A percentile compares a stretch with the other conserved stretches of the same genome.
Evolutionary conservation across 148 eudicot genomes (phyloP).

Genomic region (Mesembryanthemum crystallinum): DNA sequence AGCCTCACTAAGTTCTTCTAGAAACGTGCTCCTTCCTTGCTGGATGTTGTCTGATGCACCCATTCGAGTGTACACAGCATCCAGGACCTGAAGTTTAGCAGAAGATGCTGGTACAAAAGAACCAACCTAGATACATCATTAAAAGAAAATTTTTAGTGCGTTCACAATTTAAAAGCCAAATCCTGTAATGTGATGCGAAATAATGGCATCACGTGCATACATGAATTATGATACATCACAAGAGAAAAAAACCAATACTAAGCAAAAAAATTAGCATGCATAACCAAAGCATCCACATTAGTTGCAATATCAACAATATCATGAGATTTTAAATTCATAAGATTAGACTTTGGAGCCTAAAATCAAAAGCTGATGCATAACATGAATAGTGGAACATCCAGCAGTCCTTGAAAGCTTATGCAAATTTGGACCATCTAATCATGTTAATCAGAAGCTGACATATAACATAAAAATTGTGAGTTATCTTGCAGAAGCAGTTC

Average conservation of each 20-base stretch:
- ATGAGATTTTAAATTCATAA: too few species aligned
- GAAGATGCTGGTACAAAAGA: conserved; percentile 89
- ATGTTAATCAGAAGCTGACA: neutral
- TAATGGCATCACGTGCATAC: too few species aligned
- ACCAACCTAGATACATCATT: conserved; percentile 56
- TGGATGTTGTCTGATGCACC: conserved; percentile 96
- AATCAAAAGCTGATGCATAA: neutral
- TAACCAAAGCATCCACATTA: too few species aligned
- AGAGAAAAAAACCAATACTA: too few species aligned
- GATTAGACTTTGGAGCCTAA: too few species aligned
- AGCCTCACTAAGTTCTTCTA: conserved; percentile 90
- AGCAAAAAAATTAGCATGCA: too few species aligned
- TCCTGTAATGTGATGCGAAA: neutral
- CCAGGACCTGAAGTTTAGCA: conserved; percentile 78
- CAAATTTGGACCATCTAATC: neutral
- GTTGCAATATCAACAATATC: too few species aligned
- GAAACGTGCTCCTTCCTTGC: conserved; percentile 89
- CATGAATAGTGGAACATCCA: neutral
- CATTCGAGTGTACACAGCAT: conserved; percentile 86
- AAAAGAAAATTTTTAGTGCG: neutral
- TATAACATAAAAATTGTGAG: neutral
- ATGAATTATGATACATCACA: too few species aligned
- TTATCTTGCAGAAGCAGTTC: neutral
- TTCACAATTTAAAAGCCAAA: neutral
- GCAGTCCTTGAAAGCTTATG: neutral